A percentile compares a stretch with the other conserved stretches of the same genome.
Conservation (phyloP, 2,329 filamentous ascomycete species). For the Fusarium protoensiforme region DNA sequence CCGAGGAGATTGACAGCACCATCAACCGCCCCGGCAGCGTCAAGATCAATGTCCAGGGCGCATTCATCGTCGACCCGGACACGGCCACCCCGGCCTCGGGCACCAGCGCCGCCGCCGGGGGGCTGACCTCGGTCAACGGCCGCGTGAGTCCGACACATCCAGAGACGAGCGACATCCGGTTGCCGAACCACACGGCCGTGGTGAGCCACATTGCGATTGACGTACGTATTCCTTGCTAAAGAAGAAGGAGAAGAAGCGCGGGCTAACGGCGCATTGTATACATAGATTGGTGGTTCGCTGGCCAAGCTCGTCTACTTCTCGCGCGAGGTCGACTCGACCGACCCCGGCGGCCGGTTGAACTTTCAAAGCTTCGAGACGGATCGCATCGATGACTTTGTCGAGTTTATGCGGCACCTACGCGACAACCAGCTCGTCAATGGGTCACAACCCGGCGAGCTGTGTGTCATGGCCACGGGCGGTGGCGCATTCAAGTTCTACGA, state of each 20-base stretch:
- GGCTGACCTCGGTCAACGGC: conserved; percentile 49
- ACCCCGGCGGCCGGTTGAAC: conserved; percentile 89
- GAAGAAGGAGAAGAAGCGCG: conserved; percentile 9
- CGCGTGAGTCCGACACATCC: conserved; percentile 61
- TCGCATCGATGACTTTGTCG: conserved; percentile 90
- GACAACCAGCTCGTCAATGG: conserved; percentile 85
- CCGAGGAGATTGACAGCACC: conserved; percentile 69
- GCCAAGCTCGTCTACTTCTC: conserved; percentile 98
- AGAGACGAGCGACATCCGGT: conserved; percentile 92
- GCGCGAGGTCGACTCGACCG: conserved; percentile 81
- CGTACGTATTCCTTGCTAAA: conserved; percentile 65
- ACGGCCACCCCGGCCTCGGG: conserved; percentile 61
- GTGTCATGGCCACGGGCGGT: conserved; percentile 95
- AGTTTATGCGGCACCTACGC: conserved; percentile 89
- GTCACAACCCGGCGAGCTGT: conserved; percentile 76
- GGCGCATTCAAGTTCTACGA: conserved; percentile 98
- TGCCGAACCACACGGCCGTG: conserved; percentile 93
- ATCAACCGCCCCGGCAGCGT: conserved; percentile 76
- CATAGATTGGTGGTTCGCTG: conserved; percentile 91
- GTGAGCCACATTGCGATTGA: conserved; percentile 98
- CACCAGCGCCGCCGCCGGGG: conserved; percentile 34
- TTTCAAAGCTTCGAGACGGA: conserved; percentile 98
- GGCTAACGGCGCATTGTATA: conserved; percentile 19
- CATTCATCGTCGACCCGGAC: conserved; percentile 93
- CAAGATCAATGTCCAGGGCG: conserved; percentile 95